phyloP scores from a whole-genome alignment of 177 flowering plant species.

The Vitis hybrid region DNA sequence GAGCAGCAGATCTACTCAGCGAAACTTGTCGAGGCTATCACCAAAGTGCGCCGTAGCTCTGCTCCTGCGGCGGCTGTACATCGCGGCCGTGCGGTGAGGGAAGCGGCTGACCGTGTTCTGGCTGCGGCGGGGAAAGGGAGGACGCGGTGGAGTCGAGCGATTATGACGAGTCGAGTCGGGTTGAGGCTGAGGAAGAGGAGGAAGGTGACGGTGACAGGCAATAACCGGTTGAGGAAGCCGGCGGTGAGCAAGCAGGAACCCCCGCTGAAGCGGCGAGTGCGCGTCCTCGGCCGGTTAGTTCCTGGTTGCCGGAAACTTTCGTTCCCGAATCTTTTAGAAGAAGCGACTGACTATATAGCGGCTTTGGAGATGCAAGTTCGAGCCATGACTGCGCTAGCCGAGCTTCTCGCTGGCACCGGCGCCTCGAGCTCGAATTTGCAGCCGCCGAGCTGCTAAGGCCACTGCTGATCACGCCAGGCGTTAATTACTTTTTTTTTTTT shows the following conservation, averaged over 20 bases:
- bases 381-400: conserved; percentile 38
- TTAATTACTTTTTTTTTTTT: neutral
- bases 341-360: conserved; percentile 42
- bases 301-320: conserved; percentile 46
- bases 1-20: conserved; percentile 47
- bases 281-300: conserved; percentile 32
- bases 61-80: neutral
- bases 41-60: conserved; percentile 13
- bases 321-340: conserved; percentile 35
- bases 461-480: conserved; percentile 9
- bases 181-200: conserved; percentile 10
- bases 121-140: conserved; percentile 42
- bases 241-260: conserved; percentile 7
- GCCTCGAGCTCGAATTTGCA: conserved; percentile 1
- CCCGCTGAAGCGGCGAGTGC: conserved; percentile 17
- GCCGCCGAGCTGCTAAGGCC: neutral
- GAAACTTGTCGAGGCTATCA: conserved; percentile 45
- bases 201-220: conserved; percentile 11
- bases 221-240: conserved; percentile 6
- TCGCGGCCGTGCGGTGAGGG: conserved; percentile 19
- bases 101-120: conserved; percentile 39
- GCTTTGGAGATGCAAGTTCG: conserved; percentile 54
- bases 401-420: conserved; percentile 27
- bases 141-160: conserved; percentile 55
- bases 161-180: conserved; percentile 27